Conservation (phyloP, 495 filamentous ascomycete genomes). For the Talaromyces wortmannii region DNA sequence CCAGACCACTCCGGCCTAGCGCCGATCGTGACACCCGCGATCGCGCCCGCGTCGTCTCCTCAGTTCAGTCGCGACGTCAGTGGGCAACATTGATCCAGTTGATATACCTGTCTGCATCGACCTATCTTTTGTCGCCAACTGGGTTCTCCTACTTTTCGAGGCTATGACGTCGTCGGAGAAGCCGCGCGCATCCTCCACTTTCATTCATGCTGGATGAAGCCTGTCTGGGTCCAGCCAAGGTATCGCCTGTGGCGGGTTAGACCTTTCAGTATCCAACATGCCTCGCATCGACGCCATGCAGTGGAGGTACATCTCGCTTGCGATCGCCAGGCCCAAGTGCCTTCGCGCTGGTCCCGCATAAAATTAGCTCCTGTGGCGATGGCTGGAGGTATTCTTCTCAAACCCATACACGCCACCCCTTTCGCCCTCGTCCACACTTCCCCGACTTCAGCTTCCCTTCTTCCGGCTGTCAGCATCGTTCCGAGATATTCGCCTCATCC, state of each 20-base stretch:
- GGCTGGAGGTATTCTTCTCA: background rate
- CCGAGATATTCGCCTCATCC: too few species aligned
- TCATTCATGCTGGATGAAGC: background rate
- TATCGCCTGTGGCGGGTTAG: background rate
- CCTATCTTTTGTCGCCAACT: too few species aligned
- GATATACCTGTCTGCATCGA: too few species aligned
- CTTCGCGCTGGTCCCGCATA: background rate
- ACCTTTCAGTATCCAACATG: background rate
- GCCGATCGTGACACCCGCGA: too few species aligned
- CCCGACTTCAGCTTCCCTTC: background rate
- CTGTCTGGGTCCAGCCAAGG: background rate
- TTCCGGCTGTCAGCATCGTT: background rate
- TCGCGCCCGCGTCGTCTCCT: too few species aligned
- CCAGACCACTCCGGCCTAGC: too few species aligned
- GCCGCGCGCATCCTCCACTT: background rate
- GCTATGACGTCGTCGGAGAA: background rate
- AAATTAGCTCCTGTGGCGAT: background rate
- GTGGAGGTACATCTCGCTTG: background rate
- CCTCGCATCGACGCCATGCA: background rate
- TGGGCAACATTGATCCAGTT: too few species aligned
- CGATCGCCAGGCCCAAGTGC: background rate
- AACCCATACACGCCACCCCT: background rate
- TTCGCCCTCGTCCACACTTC: background rate
- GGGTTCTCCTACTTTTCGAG: background rate
- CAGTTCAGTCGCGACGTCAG: too few species aligned